Evolutionary conservation across 306 rosid genomes (phyloP).

Genomic region (Trifolium pratense): DNA sequence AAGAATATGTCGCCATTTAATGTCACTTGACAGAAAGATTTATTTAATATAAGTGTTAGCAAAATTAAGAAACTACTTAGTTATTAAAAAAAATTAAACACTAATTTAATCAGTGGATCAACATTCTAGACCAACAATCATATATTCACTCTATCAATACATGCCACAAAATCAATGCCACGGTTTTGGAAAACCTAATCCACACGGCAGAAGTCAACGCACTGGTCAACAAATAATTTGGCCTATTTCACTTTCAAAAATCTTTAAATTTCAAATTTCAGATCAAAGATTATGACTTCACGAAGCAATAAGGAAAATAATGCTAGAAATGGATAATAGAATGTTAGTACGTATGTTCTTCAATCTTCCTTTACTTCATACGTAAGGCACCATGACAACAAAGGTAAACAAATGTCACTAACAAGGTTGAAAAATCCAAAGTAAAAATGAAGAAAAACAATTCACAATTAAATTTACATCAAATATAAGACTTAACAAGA

Average conservation of each 20-base stretch:
- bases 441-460: neutral
- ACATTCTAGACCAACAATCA: neutral
- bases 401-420: slow-evolving; percentile 30
- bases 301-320: slow-evolving; percentile 23
- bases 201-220: slow-evolving; percentile 37
- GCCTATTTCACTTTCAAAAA: slow-evolving; percentile 41
- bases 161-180: neutral
- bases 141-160: neutral
- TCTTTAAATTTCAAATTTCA: slow-evolving; percentile 40
- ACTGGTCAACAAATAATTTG: slow-evolving; percentile 36
- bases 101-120: too few species aligned
- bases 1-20: too few species aligned
- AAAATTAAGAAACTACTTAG: too few species aligned
- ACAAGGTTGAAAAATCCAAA: slow-evolving; percentile 14
- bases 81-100: too few species aligned
- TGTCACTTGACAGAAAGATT: too few species aligned
- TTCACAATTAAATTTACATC: slow-evolving; percentile 14
- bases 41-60: too few species aligned
- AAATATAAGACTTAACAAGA: neutral
- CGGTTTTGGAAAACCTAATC: slow-evolving; percentile 29
- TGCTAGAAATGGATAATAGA: slow-evolving; percentile 10
- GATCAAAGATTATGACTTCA: slow-evolving; percentile 30
- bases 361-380: slow-evolving; percentile 36
- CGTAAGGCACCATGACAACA: slow-evolving; percentile 5
- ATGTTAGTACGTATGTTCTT: neutral